Evolutionary conservation across 805 yeast species (phyloP).

Genomic region (Scheffersomyces amazonensis): DNA sequence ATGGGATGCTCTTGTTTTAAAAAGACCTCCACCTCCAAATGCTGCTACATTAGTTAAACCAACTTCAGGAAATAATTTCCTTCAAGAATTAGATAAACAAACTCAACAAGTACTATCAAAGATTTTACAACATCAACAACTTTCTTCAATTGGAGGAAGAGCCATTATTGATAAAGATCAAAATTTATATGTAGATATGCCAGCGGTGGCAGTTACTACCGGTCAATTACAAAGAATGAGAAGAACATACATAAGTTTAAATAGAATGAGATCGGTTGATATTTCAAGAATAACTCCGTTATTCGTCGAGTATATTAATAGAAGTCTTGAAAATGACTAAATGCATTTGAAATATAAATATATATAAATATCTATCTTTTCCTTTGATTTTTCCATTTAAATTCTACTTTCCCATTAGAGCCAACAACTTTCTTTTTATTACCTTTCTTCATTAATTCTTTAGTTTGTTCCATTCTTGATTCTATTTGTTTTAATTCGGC

Average conservation of each 20-base stretch:
- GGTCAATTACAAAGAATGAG: conserved; percentile 83
- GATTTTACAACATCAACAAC: conserved; percentile 60
- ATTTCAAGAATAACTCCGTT: conserved; percentile 62
- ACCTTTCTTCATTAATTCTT: conserved; percentile 88
- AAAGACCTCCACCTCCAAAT: conserved; percentile 71
- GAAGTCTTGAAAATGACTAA: conserved; percentile 46
- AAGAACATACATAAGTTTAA: conserved; percentile 78
- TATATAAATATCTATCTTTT: conserved; percentile 37
- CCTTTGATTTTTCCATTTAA: conserved; percentile 83
- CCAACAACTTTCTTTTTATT: conserved; percentile 72
- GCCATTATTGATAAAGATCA: conserved; percentile 45
- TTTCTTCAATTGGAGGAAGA: conserved; percentile 45
- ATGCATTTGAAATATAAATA: not conserved
- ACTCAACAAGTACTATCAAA: conserved; percentile 65
- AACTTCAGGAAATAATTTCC: conserved; percentile 70
- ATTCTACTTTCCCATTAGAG: conserved; percentile 63
- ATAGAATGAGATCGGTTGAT: conserved; percentile 75
- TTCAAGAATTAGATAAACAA: conserved; percentile 71
- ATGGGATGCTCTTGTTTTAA: conserved; percentile 58
- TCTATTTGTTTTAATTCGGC: conserved; percentile 66
- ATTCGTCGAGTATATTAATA: conserved; percentile 76
- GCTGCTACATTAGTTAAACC: conserved; percentile 82
- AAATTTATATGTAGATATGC: conserved; percentile 56
- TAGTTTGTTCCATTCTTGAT: conserved; percentile 69
- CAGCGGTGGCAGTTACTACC: conserved; percentile 56